A percentile compares a stretch with the other conserved stretches of the same genome.
Conservation (phyloP, 2,329 filamentous ascomycete species). For the Fusarium globosum region DNA sequence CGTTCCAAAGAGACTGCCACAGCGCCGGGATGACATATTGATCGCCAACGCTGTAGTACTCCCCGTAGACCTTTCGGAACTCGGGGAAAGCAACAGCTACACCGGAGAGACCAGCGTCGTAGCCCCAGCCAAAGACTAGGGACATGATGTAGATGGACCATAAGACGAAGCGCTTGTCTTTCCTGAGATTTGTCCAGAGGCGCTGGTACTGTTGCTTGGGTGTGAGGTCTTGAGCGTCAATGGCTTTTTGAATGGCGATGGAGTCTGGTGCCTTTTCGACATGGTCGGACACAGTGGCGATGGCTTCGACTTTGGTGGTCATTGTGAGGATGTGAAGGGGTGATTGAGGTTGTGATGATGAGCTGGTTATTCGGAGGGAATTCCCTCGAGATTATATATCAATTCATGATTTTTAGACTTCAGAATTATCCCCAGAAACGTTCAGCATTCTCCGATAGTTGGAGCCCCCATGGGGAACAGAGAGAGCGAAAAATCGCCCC, state of each 20-base stretch:
- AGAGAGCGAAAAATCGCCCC: background rate
- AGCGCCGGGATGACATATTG: slow-evolving; percentile 50
- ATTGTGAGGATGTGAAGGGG: background rate
- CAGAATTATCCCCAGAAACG: background rate
- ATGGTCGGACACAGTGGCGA: slow-evolving; percentile 12
- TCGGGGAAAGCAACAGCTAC: slow-evolving; percentile 51
- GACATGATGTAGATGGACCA: slow-evolving; percentile 48
- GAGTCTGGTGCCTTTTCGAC: slow-evolving; percentile 8
- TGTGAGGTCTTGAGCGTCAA: slow-evolving; percentile 35
- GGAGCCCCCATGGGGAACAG: slow-evolving; percentile 10
- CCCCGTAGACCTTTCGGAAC: slow-evolving; percentile 49
- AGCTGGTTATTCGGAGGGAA: accelerated
- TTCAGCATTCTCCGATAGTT: background rate
- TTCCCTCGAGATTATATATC: background rate
- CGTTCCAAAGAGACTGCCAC: slow-evolving; percentile 53
- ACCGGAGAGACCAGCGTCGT: slow-evolving; percentile 51
- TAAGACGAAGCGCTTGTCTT: slow-evolving; percentile 43
- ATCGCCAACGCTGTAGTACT: slow-evolving; percentile 47
- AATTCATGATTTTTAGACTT: background rate
- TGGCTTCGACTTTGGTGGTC: background rate
- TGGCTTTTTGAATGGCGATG: slow-evolving; percentile 11
- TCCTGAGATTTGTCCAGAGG: slow-evolving; percentile 46
- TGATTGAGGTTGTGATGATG: background rate
- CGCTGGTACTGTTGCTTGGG: slow-evolving; percentile 44
- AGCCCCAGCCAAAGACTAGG: slow-evolving; percentile 51